Evolutionary conservation across 345 rosid species (phyloP), one percentile per base, ranked within the genome.

Genomic region (Salix purpurea): DNA sequence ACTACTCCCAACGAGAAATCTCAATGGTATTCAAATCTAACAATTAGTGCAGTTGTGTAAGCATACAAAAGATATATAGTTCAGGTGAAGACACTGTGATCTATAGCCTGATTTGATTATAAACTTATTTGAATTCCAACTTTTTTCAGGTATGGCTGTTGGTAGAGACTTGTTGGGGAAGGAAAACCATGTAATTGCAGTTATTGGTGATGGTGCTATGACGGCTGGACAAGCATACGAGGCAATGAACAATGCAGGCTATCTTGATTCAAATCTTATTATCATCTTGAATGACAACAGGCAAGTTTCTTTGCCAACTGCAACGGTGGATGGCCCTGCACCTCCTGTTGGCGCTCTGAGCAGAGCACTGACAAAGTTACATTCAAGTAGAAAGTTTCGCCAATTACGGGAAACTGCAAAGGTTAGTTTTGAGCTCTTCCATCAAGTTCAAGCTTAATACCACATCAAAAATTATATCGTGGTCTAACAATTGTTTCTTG

Each of bases 171-270:
- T 89, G 70, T n/a, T 82, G 15, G 84, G 86, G 61, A 87, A 84
- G 67, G 71, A 76, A 21, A 87, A 87, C 74, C 78, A 85, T 58
- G 92, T 89, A 24, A 64, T 85, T 26, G 79, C 90, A 1, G 90
- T 87, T 21, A 84, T 87, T 1, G 90, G 87, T 14, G 90, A 88
- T 21, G 88, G 91, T 21, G 88, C 88, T 39, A 87, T 87, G 91
- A 87, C 86, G 0, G 88, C 87, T 1, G 88, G 91, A 77, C 85
- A 82, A 74, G 88, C 88, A 12, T 88, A 88, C 39, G 88, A 87
- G 72, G 90, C 90, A 4, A 82, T 88, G 85, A 88, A 82, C 76
- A 88, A 88, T 42, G 90, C 90, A 9, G 89, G 90, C 30, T 85
- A 73, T 76, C 88, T 84, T 19, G 85, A 83, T 61, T 68, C 88